Percentiles rank a stretch among this genome's conserved stretches.
Conservation (phyloP, 2,329 filamentous ascomycete genomes). For the Talaromyces sp. region DNA sequence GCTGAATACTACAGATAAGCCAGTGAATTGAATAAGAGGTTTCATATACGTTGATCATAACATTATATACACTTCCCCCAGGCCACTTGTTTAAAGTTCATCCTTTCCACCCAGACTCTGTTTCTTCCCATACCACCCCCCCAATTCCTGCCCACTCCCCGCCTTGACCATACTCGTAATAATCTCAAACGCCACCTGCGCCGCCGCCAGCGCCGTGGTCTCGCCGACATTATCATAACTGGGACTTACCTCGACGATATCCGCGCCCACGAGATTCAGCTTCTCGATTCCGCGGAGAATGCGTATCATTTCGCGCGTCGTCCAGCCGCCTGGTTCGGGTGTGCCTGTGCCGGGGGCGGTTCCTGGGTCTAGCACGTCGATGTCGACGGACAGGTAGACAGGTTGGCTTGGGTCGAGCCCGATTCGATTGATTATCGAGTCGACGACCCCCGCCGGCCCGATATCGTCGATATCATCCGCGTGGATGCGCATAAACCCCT, state of each 20-base stretch:
- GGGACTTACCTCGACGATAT: slow-evolving; percentile 84
- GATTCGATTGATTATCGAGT: slow-evolving; percentile 64
- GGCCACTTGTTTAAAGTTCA: slow-evolving; percentile 19
- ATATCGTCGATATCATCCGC: slow-evolving; percentile 84
- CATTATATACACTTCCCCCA: background rate
- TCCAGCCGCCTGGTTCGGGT: slow-evolving; percentile 88
- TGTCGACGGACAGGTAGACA: slow-evolving; percentile 77
- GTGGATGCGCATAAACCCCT: slow-evolving; percentile 76
- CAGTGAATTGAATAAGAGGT: background rate
- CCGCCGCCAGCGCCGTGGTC: slow-evolving; percentile 74
- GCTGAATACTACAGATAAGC: background rate
- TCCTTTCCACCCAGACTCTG: slow-evolving; percentile 17
- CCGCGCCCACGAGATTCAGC: slow-evolving; percentile 81
- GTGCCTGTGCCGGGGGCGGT: slow-evolving; percentile 73
- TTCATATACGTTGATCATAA: background rate
- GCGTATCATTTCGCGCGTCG: slow-evolving; percentile 77
- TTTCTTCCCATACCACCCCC: slow-evolving; percentile 36
- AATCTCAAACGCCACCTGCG: slow-evolving; percentile 82
- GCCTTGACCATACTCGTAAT: slow-evolving; percentile 57
- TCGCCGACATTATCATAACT: slow-evolving; percentile 78
- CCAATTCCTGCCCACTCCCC: slow-evolving; percentile 33
- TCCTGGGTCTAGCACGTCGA: slow-evolving; percentile 73
- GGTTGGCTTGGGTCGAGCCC: slow-evolving; percentile 62
- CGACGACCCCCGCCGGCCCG: slow-evolving; percentile 65
- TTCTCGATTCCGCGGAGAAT: slow-evolving; percentile 76